Evolutionary conservation across 2,329 filamentous ascomycete genomes (phyloP).

Genomic region (Hymenoscyphus fructigenus): DNA sequence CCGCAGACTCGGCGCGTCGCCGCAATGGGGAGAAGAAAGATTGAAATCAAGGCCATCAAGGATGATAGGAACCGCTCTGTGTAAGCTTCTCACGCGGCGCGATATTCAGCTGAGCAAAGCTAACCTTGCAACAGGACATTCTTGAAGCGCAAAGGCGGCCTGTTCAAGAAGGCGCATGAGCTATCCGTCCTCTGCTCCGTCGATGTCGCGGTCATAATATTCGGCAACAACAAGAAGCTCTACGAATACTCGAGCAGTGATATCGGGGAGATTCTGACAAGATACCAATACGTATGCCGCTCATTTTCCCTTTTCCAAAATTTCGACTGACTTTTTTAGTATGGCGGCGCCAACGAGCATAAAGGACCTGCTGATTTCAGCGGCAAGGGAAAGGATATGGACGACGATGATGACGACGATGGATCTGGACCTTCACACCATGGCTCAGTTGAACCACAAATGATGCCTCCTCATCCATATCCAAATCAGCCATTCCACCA

Average conservation of each 20-base stretch:
- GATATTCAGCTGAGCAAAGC: constrained; percentile 3
- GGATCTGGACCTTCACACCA: constrained; percentile 59
- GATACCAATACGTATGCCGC: constrained; percentile 83
- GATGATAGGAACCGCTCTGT: constrained; percentile 97
- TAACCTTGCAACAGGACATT: constrained; percentile 67
- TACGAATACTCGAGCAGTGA: constrained; percentile 96
- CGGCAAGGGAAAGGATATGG: constrained; percentile 66
- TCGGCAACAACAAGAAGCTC: constrained; percentile 97
- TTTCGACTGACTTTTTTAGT: constrained; percentile 51
- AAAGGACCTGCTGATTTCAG: constrained; percentile 93
- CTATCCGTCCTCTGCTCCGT: constrained; percentile 96
- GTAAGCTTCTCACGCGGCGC: constrained; percentile 51
- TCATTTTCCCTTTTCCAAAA: constrained; percentile 7
- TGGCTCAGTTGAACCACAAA: constrained; percentile 48
- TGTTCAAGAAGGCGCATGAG: constrained; percentile 99
- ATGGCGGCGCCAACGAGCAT: constrained; percentile 90
- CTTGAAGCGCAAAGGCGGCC: constrained; percentile 94
- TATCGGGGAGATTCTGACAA: constrained; percentile 84
- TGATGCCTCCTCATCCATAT: constrained; percentile 65
- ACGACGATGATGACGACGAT: constrained; percentile 81
- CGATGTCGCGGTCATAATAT: constrained; percentile 98
- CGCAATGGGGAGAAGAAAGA: constrained; percentile 95
- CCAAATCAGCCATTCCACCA: constrained; percentile 74
- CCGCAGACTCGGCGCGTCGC: constrained; percentile 36
- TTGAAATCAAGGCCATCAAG: constrained; percentile 99